A percentile compares a stretch with the other conserved stretches of the same genome.
phyloP scores from a whole-genome alignment of 331 rosid genomes.

The Stylosanthes scabra region DNA sequence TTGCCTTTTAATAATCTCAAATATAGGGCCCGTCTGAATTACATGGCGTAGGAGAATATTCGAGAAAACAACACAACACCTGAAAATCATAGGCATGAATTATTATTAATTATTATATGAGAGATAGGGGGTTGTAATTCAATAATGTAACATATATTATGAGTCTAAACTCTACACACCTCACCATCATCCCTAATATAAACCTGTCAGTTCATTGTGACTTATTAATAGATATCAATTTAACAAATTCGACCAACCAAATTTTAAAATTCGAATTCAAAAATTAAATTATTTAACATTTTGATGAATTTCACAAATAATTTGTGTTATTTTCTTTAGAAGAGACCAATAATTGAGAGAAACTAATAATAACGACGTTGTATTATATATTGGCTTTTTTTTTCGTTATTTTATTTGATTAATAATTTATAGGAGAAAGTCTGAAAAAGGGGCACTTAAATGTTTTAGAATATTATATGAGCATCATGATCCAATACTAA shows the following conservation, averaged over 20 bases:
- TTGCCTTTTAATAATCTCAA: no score
- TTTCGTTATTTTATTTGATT: constrained; percentile 4
- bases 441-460: background rate
- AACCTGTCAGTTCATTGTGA: background rate
- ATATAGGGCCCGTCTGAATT: background rate
- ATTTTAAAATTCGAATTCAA: no score
- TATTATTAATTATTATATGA: background rate
- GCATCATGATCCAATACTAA: constrained; percentile 35
- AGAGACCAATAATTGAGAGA: constrained; percentile 40
- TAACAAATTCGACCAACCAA: no score
- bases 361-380: background rate
- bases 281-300: no score
- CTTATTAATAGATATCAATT: no score
- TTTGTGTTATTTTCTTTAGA: background rate
- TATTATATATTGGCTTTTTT: constrained; percentile 12
- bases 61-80: constrained; percentile 1
- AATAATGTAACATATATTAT: background rate
- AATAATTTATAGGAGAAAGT: constrained; percentile 22
- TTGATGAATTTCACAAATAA: no score
- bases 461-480: constrained; percentile 32
- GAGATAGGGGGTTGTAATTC: constrained; percentile 19
- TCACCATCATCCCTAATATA: constrained; percentile 1
- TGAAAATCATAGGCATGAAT: constrained; percentile 16
- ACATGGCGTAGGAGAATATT: background rate
- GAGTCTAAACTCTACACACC: background rate